Base-by-base conservation (phyloP, 306 rosid genomes). In the Fagus sylvatica region DNA sequence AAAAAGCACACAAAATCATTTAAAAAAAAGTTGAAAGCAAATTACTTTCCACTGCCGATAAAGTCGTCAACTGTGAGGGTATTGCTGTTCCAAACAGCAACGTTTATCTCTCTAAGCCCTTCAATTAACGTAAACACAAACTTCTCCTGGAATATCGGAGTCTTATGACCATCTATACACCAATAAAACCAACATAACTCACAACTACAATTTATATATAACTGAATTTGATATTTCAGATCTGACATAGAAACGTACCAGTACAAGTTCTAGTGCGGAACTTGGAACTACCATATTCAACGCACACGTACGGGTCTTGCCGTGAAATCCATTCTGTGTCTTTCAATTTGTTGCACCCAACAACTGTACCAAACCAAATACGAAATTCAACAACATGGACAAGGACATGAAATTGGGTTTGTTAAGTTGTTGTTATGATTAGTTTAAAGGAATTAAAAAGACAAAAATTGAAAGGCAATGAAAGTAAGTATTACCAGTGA, bases 251-350 rank as follows among this genome's bases (percentile, higher is more conserved):
- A 43, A 3, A 62, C 59, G 53, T 76, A 88, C 97, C 97, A 49
- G 91, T 94, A 87, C 94, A 87, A 12, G 97, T 92, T 80, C 89
- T 84, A 15, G 98, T 91, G 8, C 97, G 87, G 80, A 79, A 85
- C 78, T 89, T 94, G 17, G 86, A 53, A 75, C 84, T 79, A 2
- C 85, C 96, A 76, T 94, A 94, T 82, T 92, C 96, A 43, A 94
- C 49, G 65, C 94, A 90, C 7, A 93, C 97, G 43, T 91, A 93
- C 0, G 97, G 96, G 78, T 94, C 97, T 77, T 94, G 97, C 82
- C 96, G 77, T 22, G 98, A 89, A 81, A 92, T 81, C 98, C 98
- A 91, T 83, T 91, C 96, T 0, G 92, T 91, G 62, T 91, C 96
- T 80, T 84, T 93, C 97, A 93, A 86, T 55, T 89, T 91, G 71